Evolutionary conservation across 1,284 basidiomycete species (phyloP), one percentile per base, ranked within the genome.

Genomic region (Cryptococcus neoformans): DNA sequence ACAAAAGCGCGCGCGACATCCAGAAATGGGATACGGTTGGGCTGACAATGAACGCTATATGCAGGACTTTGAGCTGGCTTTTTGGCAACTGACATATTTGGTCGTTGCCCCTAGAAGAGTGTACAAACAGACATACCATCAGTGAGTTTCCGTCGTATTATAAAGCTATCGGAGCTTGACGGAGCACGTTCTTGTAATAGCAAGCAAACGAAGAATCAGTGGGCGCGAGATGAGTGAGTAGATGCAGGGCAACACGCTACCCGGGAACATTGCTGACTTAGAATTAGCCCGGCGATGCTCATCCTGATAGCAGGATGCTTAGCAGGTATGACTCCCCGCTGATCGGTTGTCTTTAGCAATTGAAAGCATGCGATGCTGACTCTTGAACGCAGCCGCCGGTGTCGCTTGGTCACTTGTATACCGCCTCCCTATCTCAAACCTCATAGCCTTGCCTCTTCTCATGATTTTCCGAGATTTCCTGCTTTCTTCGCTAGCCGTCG

Each of bases 141-240:
- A 73, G 69, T 75, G 62, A 42, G 73, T 68, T 35, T 38, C n/a
- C 36, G 42, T 12, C 47, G n/a, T 47, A 53, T 53, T 11, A 35
- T 46, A 17, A 12, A 52, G 17, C 6, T 37, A 3, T 9, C 21
- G 44, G n/a, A n/a, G 12, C 39, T 44, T 10, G 47, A n/a, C 10
- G 51, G 6, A 39, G 36, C 28, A 49, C 59, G 28, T 28, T 28
- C 56, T 34, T 55, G 44, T 16, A 51, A n/a, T 51, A 53, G 66
- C 54, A 75, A 78, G 90, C 91, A 96, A 80, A 97, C 93, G n/a
- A 96, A 96, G 82, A 96, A 97, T 74, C 90, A 89, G 5, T 96
- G 93, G 92, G 91, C 92, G 28, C 82, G 93, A 74, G 93, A 97
- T 75, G 92, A 96, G 73, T 75, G 54, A 62, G 70, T 70, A 2